Conservation (phyloP, 2,329 filamentous ascomycete genomes). For the Trichoderma lentiforme region DNA sequence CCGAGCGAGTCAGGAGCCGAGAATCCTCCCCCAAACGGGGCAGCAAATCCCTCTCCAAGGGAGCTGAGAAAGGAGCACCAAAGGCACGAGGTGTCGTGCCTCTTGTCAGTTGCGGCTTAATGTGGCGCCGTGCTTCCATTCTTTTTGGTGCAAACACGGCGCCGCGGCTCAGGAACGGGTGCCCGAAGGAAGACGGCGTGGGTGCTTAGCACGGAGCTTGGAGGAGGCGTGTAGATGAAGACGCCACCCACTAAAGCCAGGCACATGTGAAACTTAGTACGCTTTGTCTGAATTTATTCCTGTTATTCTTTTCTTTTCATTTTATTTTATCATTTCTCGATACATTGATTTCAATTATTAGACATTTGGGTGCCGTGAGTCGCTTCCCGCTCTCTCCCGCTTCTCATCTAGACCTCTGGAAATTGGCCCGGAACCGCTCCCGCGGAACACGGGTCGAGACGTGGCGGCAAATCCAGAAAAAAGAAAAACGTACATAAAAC, state of each 20-base stretch:
- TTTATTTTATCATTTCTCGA: not conserved
- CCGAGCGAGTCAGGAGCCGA: not conserved
- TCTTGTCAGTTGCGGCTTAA: constrained; percentile 9
- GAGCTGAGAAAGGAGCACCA: not conserved
- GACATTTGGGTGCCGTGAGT: not conserved
- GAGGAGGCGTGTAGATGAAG: not conserved
- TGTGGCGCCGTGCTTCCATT: not conserved
- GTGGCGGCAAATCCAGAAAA: not conserved
- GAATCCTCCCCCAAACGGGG: not conserved
- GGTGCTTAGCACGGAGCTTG: not conserved
- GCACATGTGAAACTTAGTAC: not conserved
- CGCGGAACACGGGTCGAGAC: constrained; percentile 3
- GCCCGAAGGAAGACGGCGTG: not conserved
- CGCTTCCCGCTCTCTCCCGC: not conserved
- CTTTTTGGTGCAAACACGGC: not conserved
- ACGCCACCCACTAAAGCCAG: not conserved
- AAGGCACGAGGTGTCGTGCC: not conserved
- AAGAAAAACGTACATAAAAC: not conserved
- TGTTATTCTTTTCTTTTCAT: not conserved
- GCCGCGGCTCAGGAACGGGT: not conserved
- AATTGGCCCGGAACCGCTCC: constrained; percentile 10
- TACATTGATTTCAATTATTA: not conserved
- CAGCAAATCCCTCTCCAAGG: not conserved
- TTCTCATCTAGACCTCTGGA: not conserved
- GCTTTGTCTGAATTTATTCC: not conserved